A percentile compares a stretch with the other conserved stretches of the same genome.
Evolutionary conservation across 306 rosid genomes (phyloP).

Genomic region (Ammopiptanthus mongolicus): DNA sequence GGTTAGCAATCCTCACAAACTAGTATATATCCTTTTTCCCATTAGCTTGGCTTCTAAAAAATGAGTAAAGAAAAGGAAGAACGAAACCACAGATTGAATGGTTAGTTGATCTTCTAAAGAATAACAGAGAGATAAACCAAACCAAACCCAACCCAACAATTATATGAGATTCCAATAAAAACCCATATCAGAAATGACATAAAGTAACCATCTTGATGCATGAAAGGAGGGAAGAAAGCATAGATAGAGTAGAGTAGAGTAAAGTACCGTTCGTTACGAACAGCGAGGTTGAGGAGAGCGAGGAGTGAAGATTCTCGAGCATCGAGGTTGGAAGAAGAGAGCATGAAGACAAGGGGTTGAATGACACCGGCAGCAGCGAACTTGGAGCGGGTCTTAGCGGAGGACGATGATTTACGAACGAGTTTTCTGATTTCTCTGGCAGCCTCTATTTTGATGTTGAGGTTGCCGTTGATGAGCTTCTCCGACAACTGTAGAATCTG

Average conservation of each 20-base stretch:
- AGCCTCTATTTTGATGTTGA: conserved; percentile 64
- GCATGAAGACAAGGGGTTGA: conserved; percentile 77
- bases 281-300: conserved; percentile 90
- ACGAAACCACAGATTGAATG: background rate
- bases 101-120: background rate
- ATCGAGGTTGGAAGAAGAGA: conserved; percentile 58
- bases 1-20: background rate
- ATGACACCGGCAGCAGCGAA: conserved; percentile 70
- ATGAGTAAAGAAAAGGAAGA: background rate
- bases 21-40: background rate
- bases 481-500: conserved; percentile 52
- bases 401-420: conserved; percentile 46
- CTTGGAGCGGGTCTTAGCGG: conserved; percentile 56
- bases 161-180: background rate
- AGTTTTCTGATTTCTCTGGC: conserved; percentile 80
- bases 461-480: conserved; percentile 62
- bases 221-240: background rate
- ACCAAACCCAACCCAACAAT: background rate
- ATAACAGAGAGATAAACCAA: background rate
- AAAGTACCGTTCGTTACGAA: conserved; percentile 64
- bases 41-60: background rate
- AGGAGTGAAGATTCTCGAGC: conserved; percentile 84
- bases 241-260: background rate
- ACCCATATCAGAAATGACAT: background rate
- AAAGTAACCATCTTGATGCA: background rate